phyloP scores from a whole-genome alignment of 2,329 filamentous ascomycete species.

The Nothophoma quercina region DNA sequence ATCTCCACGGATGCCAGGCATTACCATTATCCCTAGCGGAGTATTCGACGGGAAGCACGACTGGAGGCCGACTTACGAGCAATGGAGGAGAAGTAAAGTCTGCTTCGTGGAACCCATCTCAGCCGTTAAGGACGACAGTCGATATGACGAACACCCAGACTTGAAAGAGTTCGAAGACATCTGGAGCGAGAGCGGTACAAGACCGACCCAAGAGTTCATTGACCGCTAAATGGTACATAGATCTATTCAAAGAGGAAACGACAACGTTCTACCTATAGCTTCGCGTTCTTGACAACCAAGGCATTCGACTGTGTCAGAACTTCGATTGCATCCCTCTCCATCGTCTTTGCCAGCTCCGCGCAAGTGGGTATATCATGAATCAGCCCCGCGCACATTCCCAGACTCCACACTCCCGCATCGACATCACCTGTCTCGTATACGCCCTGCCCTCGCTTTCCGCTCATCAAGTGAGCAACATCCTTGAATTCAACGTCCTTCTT shows the following conservation, averaged over 20 bases:
- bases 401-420: conserved; percentile 57
- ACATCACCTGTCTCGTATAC: conserved; percentile 40
- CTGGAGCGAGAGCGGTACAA: conserved; percentile 6
- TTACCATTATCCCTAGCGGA: conserved; percentile 10
- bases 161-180: conserved; percentile 14
- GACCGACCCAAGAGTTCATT: conserved; percentile 9
- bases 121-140: conserved; percentile 1
- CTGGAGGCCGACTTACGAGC: conserved; percentile 17
- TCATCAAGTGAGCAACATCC: conserved; percentile 40
- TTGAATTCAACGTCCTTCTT: conserved; percentile 36
- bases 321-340: conserved; percentile 39
- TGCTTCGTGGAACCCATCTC: conserved; percentile 11
- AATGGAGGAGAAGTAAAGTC: conserved; percentile 15
- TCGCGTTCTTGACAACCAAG: conserved; percentile 25
- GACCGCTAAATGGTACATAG: conserved; percentile 6
- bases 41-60: conserved; percentile 11
- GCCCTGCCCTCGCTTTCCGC: conserved; percentile 34
- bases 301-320: conserved; percentile 29
- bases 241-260: not conserved
- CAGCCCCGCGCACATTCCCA: conserved; percentile 92
- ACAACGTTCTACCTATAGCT: conserved; percentile 10
- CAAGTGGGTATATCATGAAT: conserved; percentile 60
- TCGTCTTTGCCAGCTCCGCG: conserved; percentile 37
- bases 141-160: conserved; percentile 13
- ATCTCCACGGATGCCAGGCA: conserved; percentile 13